Evolutionary conservation across 306 rosid genomes (phyloP), one percentile per base, ranked within the genome.

Genomic region (Lablab purpureus): DNA sequence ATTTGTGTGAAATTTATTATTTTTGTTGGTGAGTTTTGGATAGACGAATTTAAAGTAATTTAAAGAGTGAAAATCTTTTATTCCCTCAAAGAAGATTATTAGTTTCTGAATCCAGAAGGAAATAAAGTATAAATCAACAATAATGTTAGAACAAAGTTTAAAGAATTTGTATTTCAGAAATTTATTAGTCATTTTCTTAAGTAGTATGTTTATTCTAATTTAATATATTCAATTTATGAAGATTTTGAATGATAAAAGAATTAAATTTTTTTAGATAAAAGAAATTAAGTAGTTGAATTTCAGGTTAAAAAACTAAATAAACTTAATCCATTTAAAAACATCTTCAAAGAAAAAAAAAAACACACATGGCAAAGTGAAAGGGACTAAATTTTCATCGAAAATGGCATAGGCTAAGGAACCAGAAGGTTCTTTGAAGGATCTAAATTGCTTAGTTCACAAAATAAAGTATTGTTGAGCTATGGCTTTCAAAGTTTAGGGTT

Each of bases 401-500:
- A 1, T 12, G 74, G 60, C 27, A 25, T 59, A 69, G 59, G 37
- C 19, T 71, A 69, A 68, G 84, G 82, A 73, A 40, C 22, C 40
- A 47, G 78, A 73, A 72, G 50, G 7, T 47, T 82, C 60, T 83
- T 74, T 54, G 0, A 22, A 46, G 18, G 30, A 47, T 47, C 78
- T 77, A 83, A 86, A 79, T 87, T 74, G 90, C 90, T 90, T 90
- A 81, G 87, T 32, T 45, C 23, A 21, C 86, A 84, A 82, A 83
- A 71, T 37, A 81, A 19, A 58, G 12, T 51, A 85, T 83, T 77
- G 97, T 87, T 92, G 98, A 58, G 93, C 56, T 76, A 90, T 89
- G 88, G 83, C 86, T 92, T 87, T 94, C 98, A 87, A 18, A 75
- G 80, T 86, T 92, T 88, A 88, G 80, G 86, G 83, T 81, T 83